These are phyloP conservation scores for Austropuccinia psidii DNA, from an alignment of 1,284 basidiomycete species.

Conservation along the genomic window DNA sequence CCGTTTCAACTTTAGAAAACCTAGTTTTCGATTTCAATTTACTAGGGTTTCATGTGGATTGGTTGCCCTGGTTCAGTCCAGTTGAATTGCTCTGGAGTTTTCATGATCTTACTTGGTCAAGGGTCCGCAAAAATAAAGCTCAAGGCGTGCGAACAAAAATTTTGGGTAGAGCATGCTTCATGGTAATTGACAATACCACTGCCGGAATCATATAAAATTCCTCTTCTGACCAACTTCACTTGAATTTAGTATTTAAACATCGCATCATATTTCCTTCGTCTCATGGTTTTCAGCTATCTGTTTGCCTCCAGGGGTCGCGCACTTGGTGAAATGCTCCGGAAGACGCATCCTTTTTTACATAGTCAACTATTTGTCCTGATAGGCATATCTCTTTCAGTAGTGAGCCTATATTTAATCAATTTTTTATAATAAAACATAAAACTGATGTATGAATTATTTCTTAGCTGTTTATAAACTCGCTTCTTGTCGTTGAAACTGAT, in stretches of 20 bases:
- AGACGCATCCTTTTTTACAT: no score
- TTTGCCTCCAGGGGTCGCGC: no score
- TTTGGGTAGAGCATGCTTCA: slow-evolving; percentile 6
- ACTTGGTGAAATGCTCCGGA: no score
- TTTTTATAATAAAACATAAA: no score
- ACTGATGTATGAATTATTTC: no score
- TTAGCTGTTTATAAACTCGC: slow-evolving; percentile 24
- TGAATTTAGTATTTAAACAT: slow-evolving; percentile 16
- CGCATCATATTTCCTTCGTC: slow-evolving; percentile 12
- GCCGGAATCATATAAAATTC: neutral
- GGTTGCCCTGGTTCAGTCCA: no score
- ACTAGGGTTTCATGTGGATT: neutral
- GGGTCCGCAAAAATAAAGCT: slow-evolving; percentile 27
- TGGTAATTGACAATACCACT: slow-evolving; percentile 8
- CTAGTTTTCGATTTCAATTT: neutral
- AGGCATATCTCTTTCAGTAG: no score
- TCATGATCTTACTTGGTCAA: slow-evolving; percentile 35
- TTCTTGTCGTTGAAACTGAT: slow-evolving; percentile 4
- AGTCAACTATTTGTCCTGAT: no score
- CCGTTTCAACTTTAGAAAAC: neutral
- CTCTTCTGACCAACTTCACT: neutral
- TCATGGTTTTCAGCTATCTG: no score
- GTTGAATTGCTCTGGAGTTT: slow-evolving; percentile 14
- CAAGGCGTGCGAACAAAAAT: slow-evolving; percentile 34
- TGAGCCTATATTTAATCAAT: no score